Evolutionary conservation across 495 filamentous ascomycete species (phyloP), one percentile per base, ranked within the genome.

Genomic region (Penicillium ucsense): DNA sequence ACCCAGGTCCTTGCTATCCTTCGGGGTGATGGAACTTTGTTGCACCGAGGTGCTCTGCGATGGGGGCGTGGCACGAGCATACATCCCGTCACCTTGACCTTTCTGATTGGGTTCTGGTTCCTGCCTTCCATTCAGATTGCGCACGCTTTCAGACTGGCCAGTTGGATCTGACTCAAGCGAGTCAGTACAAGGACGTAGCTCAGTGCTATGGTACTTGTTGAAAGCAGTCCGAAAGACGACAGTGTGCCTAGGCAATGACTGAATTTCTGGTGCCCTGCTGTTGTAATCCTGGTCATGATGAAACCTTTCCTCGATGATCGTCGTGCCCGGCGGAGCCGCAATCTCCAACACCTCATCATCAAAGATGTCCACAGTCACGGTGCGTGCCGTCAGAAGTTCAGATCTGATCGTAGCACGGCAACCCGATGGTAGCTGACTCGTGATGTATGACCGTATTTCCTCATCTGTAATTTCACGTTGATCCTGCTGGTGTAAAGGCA

Each of bases 351-450:
- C 68, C 12, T 77, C 69, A 30, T 79, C 70, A 37, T 85, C 81
- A 11, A 71, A 79, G 12, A 88, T 77, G 47, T 88, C 82, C 4
- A 89, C 83, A 0, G 83, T 86, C 50, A 88, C 82, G 0, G 77
- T 87, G 42, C 81, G 81, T 4, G 79, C 83, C 5, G 80, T 85
- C 12, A 76, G 71, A 6, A 77, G 68, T 27, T 81, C 77, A 3
- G 81, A 83, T 6, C 72, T 80, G 39, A 89, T 81, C 5, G 82
- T 83, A 34, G 85, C 79, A 43, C 59, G 68, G 39, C 67, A 71
- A 12, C 66, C 68, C 9, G 49, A 60, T 10, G 72, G 71, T 8
- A 75, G 55, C 48, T 75, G 72, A 36, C 59, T 62, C 65, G 71
- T 65, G 10, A 75, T 72, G 46, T 73, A 72, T 27, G 62, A 47